Conservation (phyloP, 805 yeast genomes). For the Cyberlindnera veronae region DNA sequence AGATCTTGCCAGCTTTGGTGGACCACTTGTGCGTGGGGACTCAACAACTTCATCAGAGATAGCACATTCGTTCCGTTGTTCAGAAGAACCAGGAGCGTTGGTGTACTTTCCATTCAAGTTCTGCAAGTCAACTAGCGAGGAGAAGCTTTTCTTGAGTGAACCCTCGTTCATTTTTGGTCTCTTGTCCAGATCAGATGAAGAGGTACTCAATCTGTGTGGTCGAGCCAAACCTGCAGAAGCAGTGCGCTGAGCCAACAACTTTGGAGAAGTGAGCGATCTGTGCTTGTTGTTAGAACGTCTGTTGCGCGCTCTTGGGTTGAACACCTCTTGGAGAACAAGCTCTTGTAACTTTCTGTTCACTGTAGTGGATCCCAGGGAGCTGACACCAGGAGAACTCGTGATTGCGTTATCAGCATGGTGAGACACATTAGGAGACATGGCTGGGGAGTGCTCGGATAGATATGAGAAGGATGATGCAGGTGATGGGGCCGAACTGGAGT, state of each 20-base stretch:
- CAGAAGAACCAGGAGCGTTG: no score
- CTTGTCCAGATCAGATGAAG: slow-evolving; percentile 24
- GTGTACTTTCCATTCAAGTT: slow-evolving; percentile 6
- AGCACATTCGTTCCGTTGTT: slow-evolving; percentile 2
- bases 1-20: slow-evolving; percentile 9
- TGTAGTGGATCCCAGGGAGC: slow-evolving; percentile 54
- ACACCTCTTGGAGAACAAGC: slow-evolving; percentile 67
- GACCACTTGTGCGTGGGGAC: not conserved
- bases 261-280: slow-evolving; percentile 23
- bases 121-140: slow-evolving; percentile 26
- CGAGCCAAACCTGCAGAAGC: slow-evolving; percentile 6
- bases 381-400: slow-evolving; percentile 14
- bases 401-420: slow-evolving; percentile 1
- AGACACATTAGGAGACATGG: slow-evolving; percentile 5
- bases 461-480: slow-evolving; percentile 39
- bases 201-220: slow-evolving; percentile 22
- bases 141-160: slow-evolving; percentile 20
- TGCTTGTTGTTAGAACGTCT: slow-evolving; percentile 7
- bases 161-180: slow-evolving; percentile 17
- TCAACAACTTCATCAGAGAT: slow-evolving; percentile 3
- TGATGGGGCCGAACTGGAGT: slow-evolving; percentile 41
- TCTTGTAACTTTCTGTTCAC: slow-evolving; percentile 72
- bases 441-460: slow-evolving; percentile 31
- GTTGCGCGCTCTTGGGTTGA: slow-evolving; percentile 40
- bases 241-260: slow-evolving; percentile 11